These are phyloP conservation scores for Stagonosporopsis chrysanthemi DNA, from an alignment of 2,329 filamentous ascomycete species.

Conservation along the genomic window DNA sequence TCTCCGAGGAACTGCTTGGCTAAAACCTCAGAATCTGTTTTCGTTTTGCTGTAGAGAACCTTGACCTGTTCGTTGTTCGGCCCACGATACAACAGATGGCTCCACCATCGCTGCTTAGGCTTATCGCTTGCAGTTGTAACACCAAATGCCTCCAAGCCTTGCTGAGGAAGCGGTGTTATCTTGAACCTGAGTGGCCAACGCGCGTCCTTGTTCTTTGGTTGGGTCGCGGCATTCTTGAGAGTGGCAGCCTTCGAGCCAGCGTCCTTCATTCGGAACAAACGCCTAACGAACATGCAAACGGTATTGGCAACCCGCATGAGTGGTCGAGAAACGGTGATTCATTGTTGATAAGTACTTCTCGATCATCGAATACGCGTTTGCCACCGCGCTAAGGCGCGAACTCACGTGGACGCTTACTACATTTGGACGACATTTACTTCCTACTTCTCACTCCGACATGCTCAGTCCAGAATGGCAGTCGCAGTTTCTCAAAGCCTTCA, in stretches of 20 bases:
- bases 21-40: conserved; percentile 71
- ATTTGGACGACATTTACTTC: not conserved
- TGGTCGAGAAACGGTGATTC: not conserved
- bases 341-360: not conserved
- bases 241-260: not conserved
- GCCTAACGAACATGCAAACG: not conserved
- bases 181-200: conserved; percentile 34
- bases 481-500: too few species aligned
- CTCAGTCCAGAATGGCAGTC: not conserved
- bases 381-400: conserved; percentile 14
- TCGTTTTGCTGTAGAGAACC: conserved; percentile 79
- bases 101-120: conserved; percentile 63
- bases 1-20: conserved; percentile 72
- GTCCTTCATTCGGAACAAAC: not conserved
- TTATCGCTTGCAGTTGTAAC: conserved; percentile 8
- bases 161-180: conserved; percentile 25
- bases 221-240: not conserved
- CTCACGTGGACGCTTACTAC: conserved; percentile 7
- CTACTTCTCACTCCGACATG: not conserved
- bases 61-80: conserved; percentile 63
- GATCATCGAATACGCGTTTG: not conserved
- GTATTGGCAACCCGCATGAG: not conserved
- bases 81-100: conserved; percentile 70
- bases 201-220: conserved; percentile 1
- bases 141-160: conserved; percentile 14